Evolutionary conservation across 129 eudicot genomes (phyloP).

Genomic region (Tagetes erecta): DNA sequence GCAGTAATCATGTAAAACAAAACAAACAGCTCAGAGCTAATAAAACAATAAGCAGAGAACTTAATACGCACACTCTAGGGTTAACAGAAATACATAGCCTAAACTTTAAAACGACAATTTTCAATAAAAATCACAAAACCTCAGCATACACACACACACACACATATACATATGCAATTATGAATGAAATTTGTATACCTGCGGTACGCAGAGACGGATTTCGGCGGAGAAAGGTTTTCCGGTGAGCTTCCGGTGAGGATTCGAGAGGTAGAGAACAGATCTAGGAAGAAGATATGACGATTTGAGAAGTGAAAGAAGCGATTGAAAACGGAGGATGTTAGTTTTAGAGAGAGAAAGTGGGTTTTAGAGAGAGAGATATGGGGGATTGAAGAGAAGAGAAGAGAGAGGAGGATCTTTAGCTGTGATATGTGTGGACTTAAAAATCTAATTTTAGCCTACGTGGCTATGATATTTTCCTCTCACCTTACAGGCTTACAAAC

Average conservation of each 20-base stretch:
- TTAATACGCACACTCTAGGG: not conserved
- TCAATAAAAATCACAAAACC: conserved; percentile 9
- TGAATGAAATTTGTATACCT: conserved; percentile 10
- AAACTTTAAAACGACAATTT: not conserved
- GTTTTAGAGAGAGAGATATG: conserved; percentile 35
- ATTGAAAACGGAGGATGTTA: conserved; percentile 13
- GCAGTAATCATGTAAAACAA: not conserved
- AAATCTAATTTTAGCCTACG: conserved; percentile 49
- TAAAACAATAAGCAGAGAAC: not conserved
- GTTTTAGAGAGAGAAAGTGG: conserved; percentile 30
- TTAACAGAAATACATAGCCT: not conserved
- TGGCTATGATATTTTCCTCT: conserved; percentile 96
- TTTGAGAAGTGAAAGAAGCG: not conserved
- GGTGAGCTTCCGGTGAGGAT: not conserved
- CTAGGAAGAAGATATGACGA: conserved; percentile 20
- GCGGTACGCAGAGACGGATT: not conserved
- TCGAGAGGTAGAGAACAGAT: conserved; percentile 17
- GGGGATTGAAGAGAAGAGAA: conserved; percentile 38
- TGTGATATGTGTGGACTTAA: conserved; percentile 53
- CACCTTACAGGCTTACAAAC: conserved; percentile 39
- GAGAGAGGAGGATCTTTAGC: conserved; percentile 78
- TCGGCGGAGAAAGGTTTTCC: conserved; percentile 8
- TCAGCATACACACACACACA: not conserved
- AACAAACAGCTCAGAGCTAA: not conserved
- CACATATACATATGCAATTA: not conserved